Evolutionary conservation across 108 stramenopile species (phyloP), one percentile per base, ranked within the genome.

Genomic region (Cyclotella distinguenda): DNA sequence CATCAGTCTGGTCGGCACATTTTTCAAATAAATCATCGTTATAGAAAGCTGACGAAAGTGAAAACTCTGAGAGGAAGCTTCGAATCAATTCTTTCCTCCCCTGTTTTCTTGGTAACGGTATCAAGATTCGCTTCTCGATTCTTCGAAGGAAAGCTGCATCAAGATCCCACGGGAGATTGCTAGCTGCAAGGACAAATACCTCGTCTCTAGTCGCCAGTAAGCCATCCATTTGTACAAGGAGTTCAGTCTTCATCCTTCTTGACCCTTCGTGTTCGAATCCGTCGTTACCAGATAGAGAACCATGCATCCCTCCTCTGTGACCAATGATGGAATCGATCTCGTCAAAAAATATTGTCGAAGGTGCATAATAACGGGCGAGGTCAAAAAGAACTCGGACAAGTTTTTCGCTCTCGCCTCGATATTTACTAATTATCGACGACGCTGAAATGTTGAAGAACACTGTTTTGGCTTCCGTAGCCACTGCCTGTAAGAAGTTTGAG

Each of bases 201-300:
- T 82, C 32, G 12, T 39, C 35, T 49, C 43, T 70, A 26, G 34
- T 50, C 18, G 36, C 56, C 21, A 68, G 43, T 35, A 78, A 35
- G 13, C 81, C 94, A 60, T 93, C 91, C 80, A 95, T 89, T 74
- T 95, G 91, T 4, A 89, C 74, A 15, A 95, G 83, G 28, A 95
- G 69, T 76, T 95, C 94, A 16, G 91, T 90, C 65, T 95, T 95
- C 74, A 93, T 87, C 10, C 94, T 60, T 2, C 94, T 53, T n/a
- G 83, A 84, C 2, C 90, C 94, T 66, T 92, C 91, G 60, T 95
- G 89, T 72, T 93, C 88, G 22, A 70, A 80, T 10, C 70, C 60
- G 31, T 68, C 72, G 28, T 64, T 63, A n/a, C 68, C 70, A 36
- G 71, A 59, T 18, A 66, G 44, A 19, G 59, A 60, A 48, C 53